These are phyloP conservation scores for Entamoeba invadens DNA, from an alignment of 208 protist species.

Conservation along the genomic window DNA sequence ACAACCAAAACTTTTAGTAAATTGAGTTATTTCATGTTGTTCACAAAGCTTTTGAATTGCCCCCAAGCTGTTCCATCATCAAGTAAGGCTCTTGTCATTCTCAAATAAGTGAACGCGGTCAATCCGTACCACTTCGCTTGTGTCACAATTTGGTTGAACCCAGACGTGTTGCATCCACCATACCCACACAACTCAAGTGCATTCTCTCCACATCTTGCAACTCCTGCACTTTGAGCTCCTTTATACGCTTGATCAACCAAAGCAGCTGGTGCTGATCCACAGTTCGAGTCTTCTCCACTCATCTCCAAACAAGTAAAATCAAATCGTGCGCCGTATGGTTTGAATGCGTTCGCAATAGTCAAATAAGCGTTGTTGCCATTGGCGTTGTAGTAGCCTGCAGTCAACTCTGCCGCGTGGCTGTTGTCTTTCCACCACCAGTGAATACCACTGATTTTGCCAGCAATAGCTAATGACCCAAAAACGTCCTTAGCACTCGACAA, in stretches of 20 bases:
- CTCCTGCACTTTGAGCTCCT: not conserved
- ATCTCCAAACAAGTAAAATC: slow-evolving; percentile 45
- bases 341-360: slow-evolving; percentile 16
- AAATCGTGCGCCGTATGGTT: slow-evolving; percentile 7
- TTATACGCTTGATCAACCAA: not conserved
- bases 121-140: not conserved
- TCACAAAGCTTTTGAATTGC: not conserved
- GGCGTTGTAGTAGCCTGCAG: slow-evolving; percentile 51
- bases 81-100: not conserved
- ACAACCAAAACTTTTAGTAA: too few species aligned
- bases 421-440: slow-evolving; percentile 46
- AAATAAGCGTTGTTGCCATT: slow-evolving; percentile 27
- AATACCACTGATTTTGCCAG: slow-evolving; percentile 47
- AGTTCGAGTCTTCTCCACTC: slow-evolving; percentile 3
- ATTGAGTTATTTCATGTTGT: not conserved
- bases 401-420: slow-evolving; percentile 49
- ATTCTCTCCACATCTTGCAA: not conserved
- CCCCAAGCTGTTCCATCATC: not conserved
- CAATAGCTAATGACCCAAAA: not conserved
- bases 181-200: not conserved
- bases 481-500: slow-evolving; percentile 17
- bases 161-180: not conserved
- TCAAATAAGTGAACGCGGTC: not conserved
- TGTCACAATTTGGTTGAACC: not conserved
- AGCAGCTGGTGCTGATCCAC: not conserved